Base-by-base conservation (phyloP, 148 eudicot genomes). In the Fagopyrum homotropicum region DNA sequence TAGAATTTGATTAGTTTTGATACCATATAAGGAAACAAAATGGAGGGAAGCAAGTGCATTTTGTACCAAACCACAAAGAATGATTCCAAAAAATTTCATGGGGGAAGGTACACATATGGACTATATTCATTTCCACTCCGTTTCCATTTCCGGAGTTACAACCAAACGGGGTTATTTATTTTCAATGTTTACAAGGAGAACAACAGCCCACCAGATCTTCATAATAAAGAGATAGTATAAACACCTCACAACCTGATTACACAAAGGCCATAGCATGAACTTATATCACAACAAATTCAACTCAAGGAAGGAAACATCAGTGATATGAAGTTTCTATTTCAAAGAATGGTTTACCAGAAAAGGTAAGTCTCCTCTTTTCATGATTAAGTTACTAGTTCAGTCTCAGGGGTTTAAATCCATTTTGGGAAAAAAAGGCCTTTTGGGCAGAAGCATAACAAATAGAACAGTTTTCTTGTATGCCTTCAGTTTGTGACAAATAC, bases 401-500 rank as follows among this genome's bases (percentile, higher is more conserved):
- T 6, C 12, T 22, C 43, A 19, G 40, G 40, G 26, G 8, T 3
- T 6, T 2, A 1, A 63, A 44, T 1, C 72, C 10, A 40, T 40
- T 12, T 45, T 69, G 48, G 15, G 30, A 22, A 44, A 60, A 60
- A 0, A 22, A 22, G 26, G 26, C 72, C 10, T 12, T 40, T 12
- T 45, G 43, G 48, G 16, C 46, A 29, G 16, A 61, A 61, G 60
- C 60, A 35, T 55, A 55, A 16, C 60, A 55, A 26, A 16, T 35
- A 35, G 1, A 35, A 55, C 6, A 5, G 57, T 52, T 52, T 52
- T 52, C 6, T 17, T 52, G 57, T 52, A 16, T 12, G 11, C n/a
- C 57, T 52, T 52, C n/a, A 15, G 57, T 52, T 2, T n/a, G 60
- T 55, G 72, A 40, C 19, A 70, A 56, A 73, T 44, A 48, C 72